Percentiles rank a stretch among this genome's conserved stretches.
These are phyloP conservation scores for Neurospora intermedia DNA, from an alignment of 495 filamentous ascomycete species.

Conservation along the genomic window DNA sequence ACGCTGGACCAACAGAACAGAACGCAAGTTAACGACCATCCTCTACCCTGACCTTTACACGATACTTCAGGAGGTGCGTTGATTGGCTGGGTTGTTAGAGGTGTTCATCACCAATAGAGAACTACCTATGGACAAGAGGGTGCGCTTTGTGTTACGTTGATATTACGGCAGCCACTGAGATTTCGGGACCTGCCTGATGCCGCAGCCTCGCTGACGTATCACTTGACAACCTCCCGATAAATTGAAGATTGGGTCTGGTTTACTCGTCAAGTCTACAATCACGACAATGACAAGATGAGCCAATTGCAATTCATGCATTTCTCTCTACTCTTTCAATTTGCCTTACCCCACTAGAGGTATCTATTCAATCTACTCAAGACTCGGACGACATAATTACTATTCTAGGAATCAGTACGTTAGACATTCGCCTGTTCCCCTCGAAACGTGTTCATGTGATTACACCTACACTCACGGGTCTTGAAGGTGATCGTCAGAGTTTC, in stretches of 20 bases:
- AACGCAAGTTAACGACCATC: not conserved
- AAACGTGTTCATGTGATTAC: not conserved
- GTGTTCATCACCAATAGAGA: not conserved
- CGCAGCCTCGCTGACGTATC: not conserved
- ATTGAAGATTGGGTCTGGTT: not conserved
- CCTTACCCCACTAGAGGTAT: not conserved
- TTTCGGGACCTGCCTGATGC: not conserved
- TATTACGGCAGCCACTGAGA: not conserved
- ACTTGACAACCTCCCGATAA: not conserved
- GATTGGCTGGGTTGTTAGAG: not conserved
- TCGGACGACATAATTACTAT: not conserved
- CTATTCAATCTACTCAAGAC: not conserved
- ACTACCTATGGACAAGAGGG: not conserved
- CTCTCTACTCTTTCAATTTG: not conserved
- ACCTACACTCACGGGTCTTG: not conserved
- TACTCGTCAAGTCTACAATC: not conserved
- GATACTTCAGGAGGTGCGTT: not conserved
- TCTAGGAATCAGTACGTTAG: not conserved
- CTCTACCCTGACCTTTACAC: not conserved
- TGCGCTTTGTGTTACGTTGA: not conserved
- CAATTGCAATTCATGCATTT: not conserved
- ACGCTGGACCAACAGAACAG: constrained; percentile 4
- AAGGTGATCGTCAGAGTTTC: not conserved
- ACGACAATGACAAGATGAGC: not conserved
- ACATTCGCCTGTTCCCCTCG: not conserved